phyloP scores from a whole-genome alignment of 1,284 basidiomycete species.

The Ceratobasidium theobromae region DNA sequence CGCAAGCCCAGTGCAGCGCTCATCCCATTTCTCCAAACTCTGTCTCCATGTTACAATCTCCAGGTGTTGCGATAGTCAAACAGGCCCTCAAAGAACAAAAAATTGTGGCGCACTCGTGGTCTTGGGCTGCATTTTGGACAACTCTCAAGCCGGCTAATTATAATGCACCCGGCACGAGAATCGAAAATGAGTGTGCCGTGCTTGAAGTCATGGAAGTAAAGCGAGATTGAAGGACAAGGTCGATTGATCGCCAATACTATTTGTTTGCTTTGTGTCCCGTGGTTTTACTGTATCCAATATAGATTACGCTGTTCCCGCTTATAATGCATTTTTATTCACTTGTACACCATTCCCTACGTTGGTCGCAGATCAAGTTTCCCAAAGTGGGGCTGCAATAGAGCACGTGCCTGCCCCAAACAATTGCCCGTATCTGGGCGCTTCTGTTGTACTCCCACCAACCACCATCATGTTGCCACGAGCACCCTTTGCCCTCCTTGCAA shows the following conservation, averaged over 20 bases:
- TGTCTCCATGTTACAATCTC: not conserved
- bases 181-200: constrained; percentile 13
- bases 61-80: not conserved
- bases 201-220: constrained; percentile 1
- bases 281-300: not conserved
- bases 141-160: not conserved
- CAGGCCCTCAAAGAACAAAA: constrained; percentile 10
- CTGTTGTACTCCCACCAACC: not conserved
- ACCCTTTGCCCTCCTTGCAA: constrained; percentile 3
- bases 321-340: too few species aligned
- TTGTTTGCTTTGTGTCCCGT: not conserved
- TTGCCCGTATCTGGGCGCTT: constrained; percentile 11
- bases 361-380: constrained; percentile 4
- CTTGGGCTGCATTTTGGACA: constrained; percentile 21
- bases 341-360: too few species aligned
- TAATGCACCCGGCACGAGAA: not conserved
- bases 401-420: constrained; percentile 7
- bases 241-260: not conserved
- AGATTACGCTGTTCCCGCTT: too few species aligned
- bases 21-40: not conserved
- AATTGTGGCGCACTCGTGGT: not conserved
- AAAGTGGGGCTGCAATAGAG: not conserved
- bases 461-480: not conserved
- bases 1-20: constrained; percentile 3
- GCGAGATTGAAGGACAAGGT: not conserved